Conservation (phyloP, 2,329 filamentous ascomycete genomes). For the Rutstroemia sp. region DNA sequence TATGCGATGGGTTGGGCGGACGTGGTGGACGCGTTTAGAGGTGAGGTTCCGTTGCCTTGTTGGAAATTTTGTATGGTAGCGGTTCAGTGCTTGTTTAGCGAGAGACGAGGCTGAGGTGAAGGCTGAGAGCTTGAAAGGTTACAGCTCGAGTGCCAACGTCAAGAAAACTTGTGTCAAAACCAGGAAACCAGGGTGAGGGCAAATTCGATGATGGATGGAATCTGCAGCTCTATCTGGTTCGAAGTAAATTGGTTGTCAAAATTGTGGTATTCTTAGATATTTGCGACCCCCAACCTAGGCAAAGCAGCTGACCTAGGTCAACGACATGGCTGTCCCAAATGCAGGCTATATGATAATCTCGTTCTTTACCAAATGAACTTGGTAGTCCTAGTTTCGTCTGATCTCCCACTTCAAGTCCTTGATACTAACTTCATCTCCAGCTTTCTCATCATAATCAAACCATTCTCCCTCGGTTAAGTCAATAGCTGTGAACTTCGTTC, state of each 20-base stretch:
- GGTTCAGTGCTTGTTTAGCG: not conserved
- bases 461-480: constrained; percentile 88
- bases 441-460: constrained; percentile 97
- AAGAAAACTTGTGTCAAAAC: not conserved
- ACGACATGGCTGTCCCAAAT: not conserved
- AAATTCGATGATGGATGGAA: too few relatives aligned
- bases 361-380: too few relatives aligned
- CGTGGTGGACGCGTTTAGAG: not conserved
- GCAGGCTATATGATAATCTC: too few relatives aligned
- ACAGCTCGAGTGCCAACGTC: not conserved
- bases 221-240: too few relatives aligned
- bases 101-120: not conserved
- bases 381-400: constrained; percentile 23
- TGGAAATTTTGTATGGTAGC: constrained; percentile 14
- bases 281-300: too few relatives aligned
- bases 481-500: constrained; percentile 72
- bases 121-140: not conserved
- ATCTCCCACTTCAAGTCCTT: constrained; percentile 87
- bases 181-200: too few relatives aligned
- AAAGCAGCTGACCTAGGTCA: not conserved
- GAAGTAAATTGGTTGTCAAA: too few relatives aligned
- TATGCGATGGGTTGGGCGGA: not conserved
- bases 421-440: constrained; percentile 84
- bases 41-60: constrained; percentile 12
- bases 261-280: too few relatives aligned